Base-by-base conservation (phyloP, 225 moss, liverwort and hornwort species). In the Bryoerythrophyllum caledonicum region DNA sequence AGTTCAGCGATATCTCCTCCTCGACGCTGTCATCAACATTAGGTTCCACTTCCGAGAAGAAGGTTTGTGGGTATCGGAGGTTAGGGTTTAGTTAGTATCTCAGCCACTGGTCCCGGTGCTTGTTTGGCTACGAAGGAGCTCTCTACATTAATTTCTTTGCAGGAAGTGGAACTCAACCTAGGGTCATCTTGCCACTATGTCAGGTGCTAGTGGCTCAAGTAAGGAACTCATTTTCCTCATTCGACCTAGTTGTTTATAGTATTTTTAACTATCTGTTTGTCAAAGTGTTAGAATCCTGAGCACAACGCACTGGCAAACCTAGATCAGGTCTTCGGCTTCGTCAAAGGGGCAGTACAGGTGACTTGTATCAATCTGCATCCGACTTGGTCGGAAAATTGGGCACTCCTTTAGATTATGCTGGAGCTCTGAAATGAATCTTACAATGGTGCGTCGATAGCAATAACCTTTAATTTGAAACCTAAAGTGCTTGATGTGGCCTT, bases 171-270 rank as follows among this genome's bases (percentile, higher is more conserved):
- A 52, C 10, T 20, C 32, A 65, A 16, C 59, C 34, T 34, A 60
- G 55, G 34, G 34, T 8, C 61, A 75, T 67, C 77, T 63, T 49
- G 58, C 63, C 26, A 72, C 81, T 79, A 85, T 81, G 81, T 23
- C 85, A 68, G 68, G 79, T 60, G 76, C 68, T 48, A 79, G 58
- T 24, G 81, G 70, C 25, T 55, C 55, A 55, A 55, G 70, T 70
- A 54, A 70, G 55, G 24, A 37, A 23, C 44, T 19, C 48, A 19
- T n/a, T 8, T 27, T 23, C 3, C n/a, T 57, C 21, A n/a, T 8
- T 17, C 19, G 20, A 44, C 20, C 15, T 52, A 2, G 21, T 58
- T n/a, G n/a, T n/a, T n/a, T n/a, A n/a, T n/a, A n/a, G n/a, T 15
- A 37, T 24, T 10, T 40, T 3, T 41, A 17, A n/a, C n/a, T n/a